Percentiles rank a stretch among this genome's conserved stretches.
Conservation (phyloP, 768 basidiomycete genomes). For the Mycena rosella region DNA sequence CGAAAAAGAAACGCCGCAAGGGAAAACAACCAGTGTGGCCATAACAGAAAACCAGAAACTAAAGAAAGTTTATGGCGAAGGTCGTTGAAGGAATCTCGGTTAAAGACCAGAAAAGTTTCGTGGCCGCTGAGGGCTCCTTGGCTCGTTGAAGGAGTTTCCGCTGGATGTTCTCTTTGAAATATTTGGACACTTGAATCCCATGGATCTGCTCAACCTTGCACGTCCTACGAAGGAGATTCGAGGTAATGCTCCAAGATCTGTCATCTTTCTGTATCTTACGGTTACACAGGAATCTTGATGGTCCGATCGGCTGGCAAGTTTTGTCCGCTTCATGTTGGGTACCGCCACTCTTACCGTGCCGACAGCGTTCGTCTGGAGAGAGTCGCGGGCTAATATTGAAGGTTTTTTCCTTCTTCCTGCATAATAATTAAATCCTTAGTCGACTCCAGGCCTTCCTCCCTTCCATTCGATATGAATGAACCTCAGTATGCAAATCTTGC, state of each 20-base stretch:
- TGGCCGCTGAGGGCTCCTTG: too few relatives aligned
- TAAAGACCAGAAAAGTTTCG: too few relatives aligned
- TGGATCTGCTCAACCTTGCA: constrained; percentile 60
- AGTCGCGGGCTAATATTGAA: constrained; percentile 46
- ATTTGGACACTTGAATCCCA: constrained; percentile 56
- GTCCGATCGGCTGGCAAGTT: constrained; percentile 38
- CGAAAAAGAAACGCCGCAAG: constrained; percentile 28
- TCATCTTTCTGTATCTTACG: not conserved
- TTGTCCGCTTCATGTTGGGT: not conserved
- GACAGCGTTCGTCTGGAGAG: constrained; percentile 53
- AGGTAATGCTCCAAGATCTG: not conserved
- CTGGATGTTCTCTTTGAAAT: constrained; percentile 56
- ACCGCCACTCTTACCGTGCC: not conserved
- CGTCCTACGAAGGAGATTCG: constrained; percentile 58
- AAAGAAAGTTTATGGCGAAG: constrained; percentile 27
- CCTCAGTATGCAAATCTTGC: constrained; percentile 59
- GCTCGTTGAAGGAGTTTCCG: constrained; percentile 41
- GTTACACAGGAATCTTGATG: constrained; percentile 49
- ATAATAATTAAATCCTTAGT: not conserved
- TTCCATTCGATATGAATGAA: constrained; percentile 60
- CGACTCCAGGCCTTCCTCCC: constrained; percentile 50
- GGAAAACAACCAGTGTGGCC: too few relatives aligned
- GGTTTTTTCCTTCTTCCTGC: not conserved
- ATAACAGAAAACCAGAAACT: constrained; percentile 10
- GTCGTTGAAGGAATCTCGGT: too few relatives aligned